Percentiles rank a stretch among this genome's conserved stretches.
phyloP scores from a whole-genome alignment of 352 stramenopile genomes.

The Phytophthora cactorum region DNA sequence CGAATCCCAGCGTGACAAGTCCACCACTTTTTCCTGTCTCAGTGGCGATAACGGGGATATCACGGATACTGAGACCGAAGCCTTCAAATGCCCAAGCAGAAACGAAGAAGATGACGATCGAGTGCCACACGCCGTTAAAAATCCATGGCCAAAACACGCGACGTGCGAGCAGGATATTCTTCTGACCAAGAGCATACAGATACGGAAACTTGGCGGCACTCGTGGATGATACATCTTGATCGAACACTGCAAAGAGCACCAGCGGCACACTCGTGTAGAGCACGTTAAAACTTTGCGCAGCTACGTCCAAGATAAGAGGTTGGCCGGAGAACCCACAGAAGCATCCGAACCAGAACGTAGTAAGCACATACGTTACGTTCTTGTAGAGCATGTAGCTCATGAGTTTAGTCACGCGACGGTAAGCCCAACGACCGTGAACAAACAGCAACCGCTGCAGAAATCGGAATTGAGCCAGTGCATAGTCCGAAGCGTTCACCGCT shows the following conservation, averaged over 20 bases:
- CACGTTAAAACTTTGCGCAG: conserved; percentile 86
- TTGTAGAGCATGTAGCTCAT: conserved; percentile 97
- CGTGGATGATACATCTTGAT: conserved; percentile 76
- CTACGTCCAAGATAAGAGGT: conserved; percentile 79
- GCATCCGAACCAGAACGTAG: conserved; percentile 87
- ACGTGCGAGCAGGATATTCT: conserved; percentile 61
- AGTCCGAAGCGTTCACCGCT: conserved; percentile 94
- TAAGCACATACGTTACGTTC: conserved; percentile 89
- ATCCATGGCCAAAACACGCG: conserved; percentile 89
- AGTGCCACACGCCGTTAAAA: conserved; percentile 84
- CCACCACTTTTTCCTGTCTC: conserved; percentile 56
- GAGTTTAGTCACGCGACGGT: conserved; percentile 92
- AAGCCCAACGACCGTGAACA: conserved; percentile 93
- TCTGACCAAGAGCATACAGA: conserved; percentile 73
- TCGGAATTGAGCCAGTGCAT: conserved; percentile 94
- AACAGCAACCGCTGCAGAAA: conserved; percentile 93
- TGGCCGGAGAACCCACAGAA: conserved; percentile 82
- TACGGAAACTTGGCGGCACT: conserved; percentile 71
- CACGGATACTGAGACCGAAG: conserved; percentile 32
- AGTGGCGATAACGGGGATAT: conserved; percentile 42
- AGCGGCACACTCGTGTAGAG: conserved; percentile 81
- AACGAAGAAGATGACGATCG: conserved; percentile 84
- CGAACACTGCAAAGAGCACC: conserved; percentile 78
- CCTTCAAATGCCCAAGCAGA: conserved; percentile 70
- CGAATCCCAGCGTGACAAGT: conserved; percentile 71